These are phyloP conservation scores for Cladophialophora bantiana DNA, from an alignment of 2,329 filamentous ascomycete species.

Conservation along the genomic window DNA sequence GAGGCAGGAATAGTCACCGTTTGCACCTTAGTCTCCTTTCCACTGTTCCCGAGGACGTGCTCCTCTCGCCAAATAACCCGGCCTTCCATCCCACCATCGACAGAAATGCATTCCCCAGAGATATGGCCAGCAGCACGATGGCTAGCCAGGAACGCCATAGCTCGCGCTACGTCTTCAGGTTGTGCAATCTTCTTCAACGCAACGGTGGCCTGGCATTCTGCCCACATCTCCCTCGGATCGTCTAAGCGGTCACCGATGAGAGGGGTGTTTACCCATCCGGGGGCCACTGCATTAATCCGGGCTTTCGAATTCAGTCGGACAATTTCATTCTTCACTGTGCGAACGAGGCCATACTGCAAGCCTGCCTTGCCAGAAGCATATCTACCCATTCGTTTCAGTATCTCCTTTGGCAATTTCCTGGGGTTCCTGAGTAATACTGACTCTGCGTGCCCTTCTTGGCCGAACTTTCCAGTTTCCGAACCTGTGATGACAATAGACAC, in stretches of 20 bases:
- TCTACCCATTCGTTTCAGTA: slow-evolving; percentile 13
- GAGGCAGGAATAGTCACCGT: slow-evolving; percentile 18
- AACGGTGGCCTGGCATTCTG: slow-evolving; percentile 59
- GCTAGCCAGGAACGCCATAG: slow-evolving; percentile 59
- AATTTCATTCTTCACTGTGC: slow-evolving; percentile 63
- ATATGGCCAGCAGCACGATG: slow-evolving; percentile 62
- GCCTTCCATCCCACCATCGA: slow-evolving; percentile 61
- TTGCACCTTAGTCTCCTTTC: slow-evolving; percentile 5
- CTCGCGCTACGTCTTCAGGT: slow-evolving; percentile 57
- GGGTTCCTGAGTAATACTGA: slow-evolving; percentile 12
- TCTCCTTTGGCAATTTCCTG: neutral
- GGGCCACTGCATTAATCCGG: slow-evolving; percentile 61
- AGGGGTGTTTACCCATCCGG: slow-evolving; percentile 57
- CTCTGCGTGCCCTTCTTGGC: slow-evolving; percentile 59
- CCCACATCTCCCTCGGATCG: slow-evolving; percentile 58
- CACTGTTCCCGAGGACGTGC: slow-evolving; percentile 42
- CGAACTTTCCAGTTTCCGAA: slow-evolving; percentile 60
- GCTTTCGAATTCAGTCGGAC: slow-evolving; percentile 58
- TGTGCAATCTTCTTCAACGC: slow-evolving; percentile 57
- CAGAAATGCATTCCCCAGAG: slow-evolving; percentile 60
- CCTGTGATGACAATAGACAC: slow-evolving; percentile 62
- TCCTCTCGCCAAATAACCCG: slow-evolving; percentile 58
- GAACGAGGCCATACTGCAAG: slow-evolving; percentile 61
- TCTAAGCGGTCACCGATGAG: slow-evolving; percentile 59
- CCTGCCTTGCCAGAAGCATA: slow-evolving; percentile 61